These are phyloP conservation scores for Phytophthora meadii DNA, from an alignment of 352 stramenopile species.

Conservation along the genomic window DNA sequence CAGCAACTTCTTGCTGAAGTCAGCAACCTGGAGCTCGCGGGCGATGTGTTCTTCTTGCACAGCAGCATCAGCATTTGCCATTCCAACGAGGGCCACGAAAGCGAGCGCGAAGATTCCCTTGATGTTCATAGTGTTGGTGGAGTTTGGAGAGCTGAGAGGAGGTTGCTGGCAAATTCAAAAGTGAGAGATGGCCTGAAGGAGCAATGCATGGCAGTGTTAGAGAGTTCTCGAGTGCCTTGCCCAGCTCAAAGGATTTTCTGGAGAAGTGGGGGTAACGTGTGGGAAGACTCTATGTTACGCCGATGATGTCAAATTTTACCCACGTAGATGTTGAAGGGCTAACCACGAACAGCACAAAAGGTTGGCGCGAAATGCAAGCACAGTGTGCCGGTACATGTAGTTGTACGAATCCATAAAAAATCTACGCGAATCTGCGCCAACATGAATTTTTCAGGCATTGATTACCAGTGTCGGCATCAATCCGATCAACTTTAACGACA, in stretches of 20 bases:
- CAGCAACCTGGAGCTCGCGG: slow-evolving; percentile 38
- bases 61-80: slow-evolving; percentile 16
- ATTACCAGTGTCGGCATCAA: too few relatives aligned
- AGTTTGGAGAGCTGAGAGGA: neutral
- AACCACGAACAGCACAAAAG: slow-evolving; percentile 8
- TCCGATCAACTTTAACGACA: too few relatives aligned
- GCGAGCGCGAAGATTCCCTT: slow-evolving; percentile 26
- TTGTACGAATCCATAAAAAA: neutral
- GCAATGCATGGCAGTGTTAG: too few relatives aligned
- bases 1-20: slow-evolving; percentile 46
- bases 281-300: slow-evolving; percentile 1
- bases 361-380: too few relatives aligned
- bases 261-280: neutral
- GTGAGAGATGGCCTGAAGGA: slow-evolving; percentile 4
- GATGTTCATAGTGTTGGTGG: slow-evolving; percentile 22
- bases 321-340: slow-evolving; percentile 7
- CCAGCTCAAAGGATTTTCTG: slow-evolving; percentile 9
- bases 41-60: slow-evolving; percentile 15
- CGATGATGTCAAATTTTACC: slow-evolving; percentile 3
- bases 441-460: too few relatives aligned
- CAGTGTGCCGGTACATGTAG: too few relatives aligned
- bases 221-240: neutral
- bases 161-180: slow-evolving; percentile 16
- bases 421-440: too few relatives aligned
- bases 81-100: slow-evolving; percentile 17